Evolutionary conservation across 1,139 yeast genomes (phyloP).

Genomic region (Debaryomycetaceae sp.): DNA sequence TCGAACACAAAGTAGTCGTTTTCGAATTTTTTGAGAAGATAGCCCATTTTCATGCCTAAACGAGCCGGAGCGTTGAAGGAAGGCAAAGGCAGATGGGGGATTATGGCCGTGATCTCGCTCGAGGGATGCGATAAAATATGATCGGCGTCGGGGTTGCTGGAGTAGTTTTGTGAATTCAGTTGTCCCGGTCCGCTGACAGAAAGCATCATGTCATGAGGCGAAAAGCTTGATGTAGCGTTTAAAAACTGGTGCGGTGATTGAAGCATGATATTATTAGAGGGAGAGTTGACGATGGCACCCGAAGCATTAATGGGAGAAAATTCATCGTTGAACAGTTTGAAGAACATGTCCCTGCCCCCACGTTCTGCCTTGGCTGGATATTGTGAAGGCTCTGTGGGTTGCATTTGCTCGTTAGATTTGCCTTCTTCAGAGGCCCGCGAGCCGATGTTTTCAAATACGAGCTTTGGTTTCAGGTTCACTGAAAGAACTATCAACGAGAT

Average conservation of each 20-base stretch:
- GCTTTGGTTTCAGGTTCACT: constrained; percentile 60
- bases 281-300: constrained; percentile 31
- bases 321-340: background rate
- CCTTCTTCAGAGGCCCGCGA: background rate
- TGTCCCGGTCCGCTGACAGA: constrained; percentile 4
- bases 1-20: constrained; percentile 43
- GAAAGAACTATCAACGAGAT: constrained; percentile 71
- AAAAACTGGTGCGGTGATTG: constrained; percentile 41
- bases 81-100: constrained; percentile 61
- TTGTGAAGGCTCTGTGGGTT: background rate
- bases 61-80: constrained; percentile 69
- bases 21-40: constrained; percentile 43
- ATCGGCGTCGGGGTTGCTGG: constrained; percentile 22
- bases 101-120: constrained; percentile 60
- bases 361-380: background rate
- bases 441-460: constrained; percentile 33
- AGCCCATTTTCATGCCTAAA: constrained; percentile 70
- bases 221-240: constrained; percentile 32
- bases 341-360: background rate
- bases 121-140: constrained; percentile 44
- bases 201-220: constrained; percentile 29
- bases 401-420: background rate
- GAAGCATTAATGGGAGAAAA: constrained; percentile 17
- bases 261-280: constrained; percentile 29
- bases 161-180: background rate